Conservation (phyloP, 2,329 filamentous ascomycete genomes). For the Madurella fahalii region DNA sequence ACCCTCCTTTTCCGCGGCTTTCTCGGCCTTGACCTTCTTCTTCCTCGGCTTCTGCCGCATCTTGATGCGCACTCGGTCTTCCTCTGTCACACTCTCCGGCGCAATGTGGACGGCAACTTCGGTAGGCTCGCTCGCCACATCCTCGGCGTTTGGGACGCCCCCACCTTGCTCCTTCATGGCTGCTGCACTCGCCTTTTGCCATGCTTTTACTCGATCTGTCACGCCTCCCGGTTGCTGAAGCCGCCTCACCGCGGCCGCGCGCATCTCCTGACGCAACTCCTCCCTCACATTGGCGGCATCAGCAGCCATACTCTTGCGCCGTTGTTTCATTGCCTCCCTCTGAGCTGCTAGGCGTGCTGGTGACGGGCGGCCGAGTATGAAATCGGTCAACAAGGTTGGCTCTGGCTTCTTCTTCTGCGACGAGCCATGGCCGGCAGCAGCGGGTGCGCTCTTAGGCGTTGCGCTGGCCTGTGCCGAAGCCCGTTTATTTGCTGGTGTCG, state of each 20-base stretch:
- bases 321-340: constrained; percentile 34
- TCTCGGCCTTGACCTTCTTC: constrained; percentile 31
- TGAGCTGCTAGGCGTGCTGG: constrained; percentile 50
- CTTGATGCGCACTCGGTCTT: constrained; percentile 56
- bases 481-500: constrained; percentile 28
- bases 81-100: constrained; percentile 57
- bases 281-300: constrained; percentile 53
- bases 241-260: constrained; percentile 53
- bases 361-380: constrained; percentile 54
- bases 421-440: constrained; percentile 28
- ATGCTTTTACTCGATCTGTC: constrained; percentile 73
- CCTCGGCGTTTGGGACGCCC: constrained; percentile 45
- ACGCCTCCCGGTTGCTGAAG: constrained; percentile 64
- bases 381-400: constrained; percentile 52
- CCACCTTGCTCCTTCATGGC: constrained; percentile 45
- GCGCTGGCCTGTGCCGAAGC: constrained; percentile 23
- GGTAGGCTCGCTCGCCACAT: constrained; percentile 53
- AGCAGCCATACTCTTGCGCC: constrained; percentile 49
- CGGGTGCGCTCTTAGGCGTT: constrained; percentile 44
- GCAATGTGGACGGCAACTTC: constrained; percentile 59
- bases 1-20: constrained; percentile 28
- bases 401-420: constrained; percentile 41
- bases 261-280: constrained; percentile 52
- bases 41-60: constrained; percentile 43
- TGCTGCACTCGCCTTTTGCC: constrained; percentile 74